Evolutionary conservation across 208 protist species (phyloP).

Genomic region (Histomonas meleagridis): DNA sequence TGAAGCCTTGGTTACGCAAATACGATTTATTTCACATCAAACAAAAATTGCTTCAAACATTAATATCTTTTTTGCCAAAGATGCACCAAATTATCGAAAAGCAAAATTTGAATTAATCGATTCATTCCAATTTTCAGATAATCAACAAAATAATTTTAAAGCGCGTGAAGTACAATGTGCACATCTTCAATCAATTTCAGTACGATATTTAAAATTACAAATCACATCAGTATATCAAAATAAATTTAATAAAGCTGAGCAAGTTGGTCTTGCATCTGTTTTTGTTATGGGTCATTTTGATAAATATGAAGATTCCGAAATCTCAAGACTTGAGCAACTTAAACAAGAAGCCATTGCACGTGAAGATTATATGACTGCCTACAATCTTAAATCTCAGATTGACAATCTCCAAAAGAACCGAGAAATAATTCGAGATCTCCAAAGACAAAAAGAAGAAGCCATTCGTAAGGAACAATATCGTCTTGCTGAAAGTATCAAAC

Average conservation of each 20-base stretch:
- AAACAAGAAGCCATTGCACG: background rate
- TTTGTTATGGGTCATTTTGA: background rate
- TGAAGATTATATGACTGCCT: background rate
- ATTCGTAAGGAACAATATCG: background rate
- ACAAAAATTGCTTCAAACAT: slow-evolving; percentile 15
- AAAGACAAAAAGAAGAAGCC: background rate
- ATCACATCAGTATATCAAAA: background rate
- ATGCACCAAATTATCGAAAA: background rate
- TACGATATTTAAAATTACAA: background rate
- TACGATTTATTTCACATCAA: slow-evolving; percentile 2
- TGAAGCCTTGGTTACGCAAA: background rate
- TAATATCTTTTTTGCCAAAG: background rate
- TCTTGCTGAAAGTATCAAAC: background rate
- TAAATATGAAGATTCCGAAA: background rate
- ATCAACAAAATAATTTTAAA: slow-evolving; percentile 3
- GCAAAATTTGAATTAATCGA: background rate
- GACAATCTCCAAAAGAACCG: background rate
- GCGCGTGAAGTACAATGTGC: background rate
- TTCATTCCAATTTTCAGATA: slow-evolving; percentile 32
- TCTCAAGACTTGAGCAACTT: background rate
- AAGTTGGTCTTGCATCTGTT: background rate
- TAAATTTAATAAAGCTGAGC: background rate
- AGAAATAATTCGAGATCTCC: background rate
- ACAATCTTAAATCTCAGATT: background rate
- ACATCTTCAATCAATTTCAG: background rate